These are phyloP conservation scores for Lineolata rhizophorae DNA, from an alignment of 495 filamentous ascomycete genomes.

Conservation along the genomic window DNA sequence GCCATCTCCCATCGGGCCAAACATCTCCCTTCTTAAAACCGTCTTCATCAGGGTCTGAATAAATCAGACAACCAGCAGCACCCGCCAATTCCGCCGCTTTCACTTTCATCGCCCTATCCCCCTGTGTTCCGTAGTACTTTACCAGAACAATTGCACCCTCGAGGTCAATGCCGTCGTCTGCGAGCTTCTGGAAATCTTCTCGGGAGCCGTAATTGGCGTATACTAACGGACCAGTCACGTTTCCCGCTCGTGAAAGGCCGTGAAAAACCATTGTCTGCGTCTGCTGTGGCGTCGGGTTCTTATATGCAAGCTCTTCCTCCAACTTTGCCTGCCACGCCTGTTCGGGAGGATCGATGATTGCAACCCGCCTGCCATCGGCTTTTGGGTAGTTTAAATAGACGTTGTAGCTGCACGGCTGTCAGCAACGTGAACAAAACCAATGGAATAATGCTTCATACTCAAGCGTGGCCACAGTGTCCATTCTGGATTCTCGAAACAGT, in stretches of 20 bases:
- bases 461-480: conserved; percentile 50
- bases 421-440: not conserved
- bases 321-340: conserved; percentile 60
- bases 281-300: conserved; percentile 22
- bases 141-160: conserved; percentile 70
- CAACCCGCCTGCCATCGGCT: conserved; percentile 50
- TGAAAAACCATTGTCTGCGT: conserved; percentile 60
- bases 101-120: conserved; percentile 56
- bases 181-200: conserved; percentile 55
- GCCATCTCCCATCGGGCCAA: conserved; percentile 52
- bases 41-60: conserved; percentile 69
- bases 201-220: conserved; percentile 84
- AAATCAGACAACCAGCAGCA: conserved; percentile 72
- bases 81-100: conserved; percentile 75
- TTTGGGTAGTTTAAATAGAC: conserved; percentile 89
- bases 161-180: conserved; percentile 46
- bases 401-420: conserved; percentile 15
- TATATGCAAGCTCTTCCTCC: conserved; percentile 45
- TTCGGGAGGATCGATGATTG: conserved; percentile 52
- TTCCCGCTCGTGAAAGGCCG: conserved; percentile 69
- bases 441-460: conserved; percentile 30
- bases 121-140: conserved; percentile 53
- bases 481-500: conserved; percentile 39
- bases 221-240: conserved; percentile 76
- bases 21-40: conserved; percentile 45